A percentile compares a stretch with the other conserved stretches of the same genome.
Evolutionary conservation across 1,284 basidiomycete genomes (phyloP).

Genomic region (Ceratobasidium sp.): DNA sequence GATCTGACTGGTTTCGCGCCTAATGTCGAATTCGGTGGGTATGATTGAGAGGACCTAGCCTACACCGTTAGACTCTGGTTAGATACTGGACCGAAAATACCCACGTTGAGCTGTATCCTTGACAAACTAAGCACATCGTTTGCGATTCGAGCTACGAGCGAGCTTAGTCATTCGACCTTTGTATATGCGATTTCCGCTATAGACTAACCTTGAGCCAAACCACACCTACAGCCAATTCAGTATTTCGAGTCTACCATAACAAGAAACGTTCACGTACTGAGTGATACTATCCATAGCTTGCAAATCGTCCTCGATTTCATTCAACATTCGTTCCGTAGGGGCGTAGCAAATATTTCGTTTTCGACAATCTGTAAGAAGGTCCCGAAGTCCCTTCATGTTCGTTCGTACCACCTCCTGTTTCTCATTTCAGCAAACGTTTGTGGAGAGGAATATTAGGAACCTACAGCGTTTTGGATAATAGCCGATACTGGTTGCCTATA

Average conservation of each 20-base stretch:
- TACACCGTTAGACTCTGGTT: constrained; percentile 4
- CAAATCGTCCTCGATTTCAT: neutral
- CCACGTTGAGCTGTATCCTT: constrained; percentile 56
- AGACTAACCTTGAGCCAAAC: constrained; percentile 14
- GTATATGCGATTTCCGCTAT: neutral
- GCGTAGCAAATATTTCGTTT: neutral
- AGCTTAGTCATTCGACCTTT: neutral
- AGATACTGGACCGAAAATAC: neutral
- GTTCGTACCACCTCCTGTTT: neutral
- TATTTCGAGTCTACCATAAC: no score
- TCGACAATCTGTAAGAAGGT: neutral
- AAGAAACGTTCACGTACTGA: neutral
- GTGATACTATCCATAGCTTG: neutral
- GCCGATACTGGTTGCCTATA: constrained; percentile 53
- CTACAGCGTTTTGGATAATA: constrained; percentile 38
- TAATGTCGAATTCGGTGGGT: neutral
- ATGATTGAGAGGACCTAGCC: neutral
- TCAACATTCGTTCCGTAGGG: no score
- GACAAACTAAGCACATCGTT: constrained; percentile 61
- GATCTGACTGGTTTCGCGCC: constrained; percentile 50
- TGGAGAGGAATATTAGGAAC: neutral
- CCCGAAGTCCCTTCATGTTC: neutral
- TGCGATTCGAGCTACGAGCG: constrained; percentile 59
- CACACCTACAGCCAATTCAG: neutral
- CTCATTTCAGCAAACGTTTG: no score